Evolutionary conservation across 2,329 filamentous ascomycete genomes (phyloP).

Genomic region (Colletotrichum theobromicola): DNA sequence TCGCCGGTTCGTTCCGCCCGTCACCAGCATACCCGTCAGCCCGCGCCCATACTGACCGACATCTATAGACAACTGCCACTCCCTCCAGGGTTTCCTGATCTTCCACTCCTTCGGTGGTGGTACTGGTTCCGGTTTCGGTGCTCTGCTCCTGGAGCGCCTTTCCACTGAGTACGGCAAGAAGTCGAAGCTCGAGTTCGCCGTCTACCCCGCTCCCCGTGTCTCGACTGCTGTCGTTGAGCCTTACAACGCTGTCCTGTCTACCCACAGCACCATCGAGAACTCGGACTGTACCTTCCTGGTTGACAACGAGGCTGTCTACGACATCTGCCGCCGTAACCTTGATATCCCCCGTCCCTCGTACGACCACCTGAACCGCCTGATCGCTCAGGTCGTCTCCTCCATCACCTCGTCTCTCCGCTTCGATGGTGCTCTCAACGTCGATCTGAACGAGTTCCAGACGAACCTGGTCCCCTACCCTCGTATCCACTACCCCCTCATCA

Average conservation of each 20-base stretch:
- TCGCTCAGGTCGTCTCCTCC: constrained; percentile 76
- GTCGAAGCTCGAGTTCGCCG: constrained; percentile 77
- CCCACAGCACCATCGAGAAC: constrained; percentile 78
- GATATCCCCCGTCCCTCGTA: constrained; percentile 73
- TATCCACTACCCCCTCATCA: constrained; percentile 77
- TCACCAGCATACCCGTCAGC: background rate
- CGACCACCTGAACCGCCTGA: constrained; percentile 75
- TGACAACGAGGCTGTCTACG: constrained; percentile 78
- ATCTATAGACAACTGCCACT: constrained; percentile 70
- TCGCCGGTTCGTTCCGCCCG: constrained; percentile 59
- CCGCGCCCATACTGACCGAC: constrained; percentile 22
- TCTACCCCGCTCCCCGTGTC: constrained; percentile 73
- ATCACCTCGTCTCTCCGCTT: constrained; percentile 77
- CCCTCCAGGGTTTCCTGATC: constrained; percentile 75
- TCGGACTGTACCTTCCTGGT: constrained; percentile 81
- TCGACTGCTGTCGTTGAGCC: constrained; percentile 76
- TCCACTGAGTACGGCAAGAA: constrained; percentile 79
- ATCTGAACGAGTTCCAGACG: constrained; percentile 80
- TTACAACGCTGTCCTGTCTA: constrained; percentile 76
- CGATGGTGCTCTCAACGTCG: constrained; percentile 75
- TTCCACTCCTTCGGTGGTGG: constrained; percentile 79
- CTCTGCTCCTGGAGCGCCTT: constrained; percentile 74
- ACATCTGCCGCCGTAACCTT: constrained; percentile 75
- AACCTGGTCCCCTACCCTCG: constrained; percentile 77
- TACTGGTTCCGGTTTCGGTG: constrained; percentile 75